Evolutionary conservation across 2,329 filamentous ascomycete species (phyloP).

Genomic region (Aspergillus sp.): DNA sequence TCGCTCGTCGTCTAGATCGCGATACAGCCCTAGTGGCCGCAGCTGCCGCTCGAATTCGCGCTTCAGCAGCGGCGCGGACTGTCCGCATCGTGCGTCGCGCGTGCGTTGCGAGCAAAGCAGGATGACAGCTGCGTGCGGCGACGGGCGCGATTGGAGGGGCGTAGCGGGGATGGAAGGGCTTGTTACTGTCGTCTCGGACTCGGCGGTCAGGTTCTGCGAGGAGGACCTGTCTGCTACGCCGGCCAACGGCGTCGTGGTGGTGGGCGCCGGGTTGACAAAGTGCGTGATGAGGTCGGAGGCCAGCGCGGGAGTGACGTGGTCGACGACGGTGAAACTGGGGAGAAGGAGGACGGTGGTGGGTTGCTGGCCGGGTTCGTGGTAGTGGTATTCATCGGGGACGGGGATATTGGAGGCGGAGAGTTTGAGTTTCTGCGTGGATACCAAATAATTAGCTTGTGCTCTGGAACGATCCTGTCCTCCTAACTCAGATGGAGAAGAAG

Average conservation of each 20-base stretch:
- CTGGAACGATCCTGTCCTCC: neutral
- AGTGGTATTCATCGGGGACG: conserved; percentile 64
- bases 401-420: conserved; percentile 91
- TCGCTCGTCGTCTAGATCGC: conserved; percentile 83
- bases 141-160: conserved; percentile 60
- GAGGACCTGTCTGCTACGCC: conserved; percentile 6
- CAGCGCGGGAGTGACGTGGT: conserved; percentile 75
- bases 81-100: conserved; percentile 91
- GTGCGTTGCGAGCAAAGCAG: conserved; percentile 92
- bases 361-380: conserved; percentile 55
- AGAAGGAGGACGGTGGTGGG: conserved; percentile 81
- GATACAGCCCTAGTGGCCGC: conserved; percentile 76
- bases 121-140: conserved; percentile 81
- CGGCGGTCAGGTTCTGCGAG: neutral
- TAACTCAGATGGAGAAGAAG: neutral
- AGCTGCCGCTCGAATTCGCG: conserved; percentile 88
- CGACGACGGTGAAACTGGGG: conserved; percentile 78
- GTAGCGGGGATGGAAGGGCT: conserved; percentile 12
- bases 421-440: conserved; percentile 67
- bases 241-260: conserved; percentile 70
- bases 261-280: conserved; percentile 67
- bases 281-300: conserved; percentile 70
- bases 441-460: neutral
- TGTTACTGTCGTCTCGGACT: too few relatives aligned
- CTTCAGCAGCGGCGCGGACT: conserved; percentile 84